Conservation (phyloP, 2,329 filamentous ascomycete genomes). For the Cladosporium sp. region DNA sequence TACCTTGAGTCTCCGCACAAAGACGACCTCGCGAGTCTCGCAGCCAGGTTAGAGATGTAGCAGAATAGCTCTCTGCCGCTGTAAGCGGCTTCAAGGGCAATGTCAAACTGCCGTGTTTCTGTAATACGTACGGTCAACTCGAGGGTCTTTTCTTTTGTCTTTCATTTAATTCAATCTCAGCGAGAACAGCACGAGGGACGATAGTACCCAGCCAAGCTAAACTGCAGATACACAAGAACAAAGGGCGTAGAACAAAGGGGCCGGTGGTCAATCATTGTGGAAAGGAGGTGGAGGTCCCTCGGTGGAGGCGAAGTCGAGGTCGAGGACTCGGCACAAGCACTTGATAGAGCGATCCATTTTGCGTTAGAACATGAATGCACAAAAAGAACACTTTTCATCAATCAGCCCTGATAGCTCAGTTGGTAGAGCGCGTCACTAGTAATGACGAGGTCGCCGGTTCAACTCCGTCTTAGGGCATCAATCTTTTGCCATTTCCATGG, state of each 20-base stretch:
- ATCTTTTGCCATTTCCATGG: not conserved
- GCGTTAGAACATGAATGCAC: no score
- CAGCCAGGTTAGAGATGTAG: not conserved
- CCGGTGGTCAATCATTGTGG: not conserved
- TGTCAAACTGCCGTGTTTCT: not conserved
- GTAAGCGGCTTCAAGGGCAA: not conserved
- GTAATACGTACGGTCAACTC: not conserved
- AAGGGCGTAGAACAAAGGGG: not conserved
- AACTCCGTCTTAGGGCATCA: constrained; percentile 17
- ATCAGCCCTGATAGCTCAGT: constrained; percentile 18
- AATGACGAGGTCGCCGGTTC: constrained; percentile 13
- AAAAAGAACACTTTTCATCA: no score
- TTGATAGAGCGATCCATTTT: no score
- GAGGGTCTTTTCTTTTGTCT: not conserved
- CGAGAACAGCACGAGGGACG: not conserved
- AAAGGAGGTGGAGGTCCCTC: not conserved
- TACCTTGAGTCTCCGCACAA: not conserved
- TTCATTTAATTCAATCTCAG: not conserved
- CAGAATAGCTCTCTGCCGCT: not conserved
- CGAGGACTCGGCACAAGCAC: not conserved
- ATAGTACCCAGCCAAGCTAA: not conserved
- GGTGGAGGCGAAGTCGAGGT: not conserved
- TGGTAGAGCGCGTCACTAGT: constrained; percentile 17
- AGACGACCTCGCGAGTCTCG: not conserved
- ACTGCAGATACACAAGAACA: not conserved